Conservation (phyloP, 805 yeast genomes). For the Wickerhamiella hasegawae region DNA sequence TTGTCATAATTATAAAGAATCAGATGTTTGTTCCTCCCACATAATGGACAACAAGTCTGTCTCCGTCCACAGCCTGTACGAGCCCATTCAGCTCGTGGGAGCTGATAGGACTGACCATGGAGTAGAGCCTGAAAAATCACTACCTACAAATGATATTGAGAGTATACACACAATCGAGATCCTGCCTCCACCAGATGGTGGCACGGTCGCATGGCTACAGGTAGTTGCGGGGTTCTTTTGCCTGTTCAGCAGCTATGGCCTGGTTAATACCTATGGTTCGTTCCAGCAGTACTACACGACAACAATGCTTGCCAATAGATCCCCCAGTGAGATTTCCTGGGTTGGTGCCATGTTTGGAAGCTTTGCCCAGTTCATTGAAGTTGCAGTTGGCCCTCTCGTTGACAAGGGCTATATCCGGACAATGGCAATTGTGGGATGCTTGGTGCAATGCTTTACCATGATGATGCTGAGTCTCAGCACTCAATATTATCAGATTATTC, state of each 20-base stretch:
- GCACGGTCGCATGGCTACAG: constrained; percentile 35
- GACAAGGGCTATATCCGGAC: constrained; percentile 17
- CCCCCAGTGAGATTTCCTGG: constrained; percentile 18
- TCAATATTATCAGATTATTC: constrained; percentile 34
- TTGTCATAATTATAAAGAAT: no score
- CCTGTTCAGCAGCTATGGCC: constrained; percentile 39
- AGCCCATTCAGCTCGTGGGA: no score
- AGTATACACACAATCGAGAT: neutral
- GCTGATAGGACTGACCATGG: no score
- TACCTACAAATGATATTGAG: no score
- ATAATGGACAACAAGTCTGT: no score
- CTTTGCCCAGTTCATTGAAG: constrained; percentile 8
- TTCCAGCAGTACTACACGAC: constrained; percentile 35
- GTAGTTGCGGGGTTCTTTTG: constrained; percentile 31
- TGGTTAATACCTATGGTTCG: constrained; percentile 42
- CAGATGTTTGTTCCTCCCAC: no score
- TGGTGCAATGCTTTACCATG: constrained; percentile 14
- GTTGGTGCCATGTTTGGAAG: constrained; percentile 10
- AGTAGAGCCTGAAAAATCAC: no score
- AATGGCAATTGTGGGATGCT: constrained; percentile 14
- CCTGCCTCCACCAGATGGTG: constrained; percentile 26
- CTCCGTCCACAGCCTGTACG: no score
- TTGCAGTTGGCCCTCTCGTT: constrained; percentile 19
- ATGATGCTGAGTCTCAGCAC: constrained; percentile 24
- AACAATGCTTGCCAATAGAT: constrained; percentile 27